Base-by-base conservation (phyloP, 108 stramenopile species). In the Asterionellopsis glacialis region DNA sequence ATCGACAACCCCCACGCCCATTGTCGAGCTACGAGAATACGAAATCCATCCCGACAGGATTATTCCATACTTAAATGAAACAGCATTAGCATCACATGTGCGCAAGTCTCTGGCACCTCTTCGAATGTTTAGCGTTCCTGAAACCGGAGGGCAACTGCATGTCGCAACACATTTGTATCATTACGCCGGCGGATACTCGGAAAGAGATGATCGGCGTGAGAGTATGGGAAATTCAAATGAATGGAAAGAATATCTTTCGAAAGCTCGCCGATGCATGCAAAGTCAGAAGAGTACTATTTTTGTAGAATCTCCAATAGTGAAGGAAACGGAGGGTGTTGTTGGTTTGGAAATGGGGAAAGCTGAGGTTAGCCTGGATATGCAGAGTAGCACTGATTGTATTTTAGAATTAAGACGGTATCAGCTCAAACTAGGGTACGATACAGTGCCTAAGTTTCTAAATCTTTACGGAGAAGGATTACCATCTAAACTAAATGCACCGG, bases 321-420 rank as follows among this genome's bases (percentile, higher is more conserved):
- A 40, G 0, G 55, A 69, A 12, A 57, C 74, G 39, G 75, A 76
- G 16, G 56, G 47, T 21, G 62, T 83, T 5, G 43, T 24, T 13
- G 72, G 77, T 49, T 52, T 79, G 11, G 42, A 53, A 47, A 51
- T 48, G 48, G 55, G 51, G 9, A 42, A 68, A 39, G 61, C 45
- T 38, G 49, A 64, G 7, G 45, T 24, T 27, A 49, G 23, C 28
- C 18, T 18, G 38, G 47, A 23, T 18, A 50, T 59, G 14, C 45
- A 47, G 19, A 14, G 41, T 28, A 38, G 23, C 15, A 50, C 41
- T 22, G 48, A 65, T n/a, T 43, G 62, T 45, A 77, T 85, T 22
- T 59, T 84, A 38, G 84, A 89, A 70, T 42, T 85, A 13, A 69
- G 87, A 25, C 67, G 79, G 44, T 88, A 88, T 55, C 63, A 88